Evolutionary conservation across 2,329 filamentous ascomycete genomes (phyloP).

Genomic region (Penicillium brevicompactum): DNA sequence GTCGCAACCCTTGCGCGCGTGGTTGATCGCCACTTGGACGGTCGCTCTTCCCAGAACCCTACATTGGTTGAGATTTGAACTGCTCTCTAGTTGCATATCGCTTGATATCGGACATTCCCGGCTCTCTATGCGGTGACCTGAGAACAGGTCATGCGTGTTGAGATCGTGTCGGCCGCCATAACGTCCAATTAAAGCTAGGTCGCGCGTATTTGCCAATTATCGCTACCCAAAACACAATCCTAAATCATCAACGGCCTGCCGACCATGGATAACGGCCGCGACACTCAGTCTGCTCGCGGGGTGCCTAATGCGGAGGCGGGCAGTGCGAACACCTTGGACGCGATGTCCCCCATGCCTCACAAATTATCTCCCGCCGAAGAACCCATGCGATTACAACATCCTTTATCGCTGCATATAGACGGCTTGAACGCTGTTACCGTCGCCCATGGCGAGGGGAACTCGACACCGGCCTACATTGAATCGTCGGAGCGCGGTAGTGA

Average conservation of each 20-base stretch:
- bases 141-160: slow-evolving; percentile 17
- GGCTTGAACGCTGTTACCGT: slow-evolving; percentile 15
- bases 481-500: slow-evolving; percentile 24
- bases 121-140: slow-evolving; percentile 25
- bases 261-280: slow-evolving; percentile 20
- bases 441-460: slow-evolving; percentile 9
- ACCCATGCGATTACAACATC: slow-evolving; percentile 21
- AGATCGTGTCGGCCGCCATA: slow-evolving; percentile 19
- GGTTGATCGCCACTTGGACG: slow-evolving; percentile 26
- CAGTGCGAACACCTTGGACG: slow-evolving; percentile 19
- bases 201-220: slow-evolving; percentile 13
- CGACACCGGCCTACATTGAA: slow-evolving; percentile 16
- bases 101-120: slow-evolving; percentile 22
- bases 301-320: slow-evolving; percentile 18
- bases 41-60: slow-evolving; percentile 16
- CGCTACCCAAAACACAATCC: background rate
- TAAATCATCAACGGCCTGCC: background rate
- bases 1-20: slow-evolving; percentile 23
- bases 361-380: slow-evolving; percentile 7
- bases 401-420: slow-evolving; percentile 23
- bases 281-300: slow-evolving; percentile 17
- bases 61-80: slow-evolving; percentile 18
- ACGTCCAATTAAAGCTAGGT: slow-evolving; percentile 17
- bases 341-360: slow-evolving; percentile 14
- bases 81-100: slow-evolving; percentile 11